Evolutionary conservation across 2,329 filamentous ascomycete genomes (phyloP), one percentile per base, ranked within the genome.

Genomic region (Sclerotiophoma versabilis): DNA sequence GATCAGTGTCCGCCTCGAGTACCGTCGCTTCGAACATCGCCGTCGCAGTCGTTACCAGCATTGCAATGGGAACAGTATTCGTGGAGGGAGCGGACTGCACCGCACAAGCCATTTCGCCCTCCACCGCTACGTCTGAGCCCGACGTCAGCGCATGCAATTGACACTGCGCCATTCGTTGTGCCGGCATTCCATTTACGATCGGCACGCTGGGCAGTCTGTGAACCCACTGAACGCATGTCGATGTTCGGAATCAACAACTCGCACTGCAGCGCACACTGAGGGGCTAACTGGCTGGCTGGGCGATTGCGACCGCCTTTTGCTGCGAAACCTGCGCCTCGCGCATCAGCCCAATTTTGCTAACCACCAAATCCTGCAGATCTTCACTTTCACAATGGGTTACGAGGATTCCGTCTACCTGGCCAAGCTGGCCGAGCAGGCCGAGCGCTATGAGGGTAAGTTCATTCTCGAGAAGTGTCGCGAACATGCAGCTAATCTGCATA

Each of bases 361-460:
- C 62, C 48, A 49, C 42, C 15, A 9, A 46, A 19, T 54, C 6
- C 27, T 48, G 22, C 57, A 74, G 69, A 69, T 65, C 55, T 58
- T 51, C 64, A 68, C 49, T 58, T 43, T 61, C 84, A 93, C 84
- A 84, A 98, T 98, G 93, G 92, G 91, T 87, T 92, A 96, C 86
- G 93, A 98, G 87, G 93, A 98, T 84, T 93, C 93, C 75, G 95
- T 99, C 77, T 98, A 98, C 82, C 90, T 98, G 80, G 95, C 95
- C 83, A 98, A 98, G 92, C 91, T 99, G 81, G 95, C 95, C 79
- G 95, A 99, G 89, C 95, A 99, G 88, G 95, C 95, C 81, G 95
- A 99, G 89, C 93, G 95, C 80, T 99, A 99, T 83, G 95, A 99
- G 86, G 95, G 95, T 98, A 74, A 71, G 76, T 47, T 43, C 56